Percentiles rank a stretch among this genome's conserved stretches.
These are phyloP conservation scores for Aspergillus viridinutans DNA, from an alignment of 2,329 filamentous ascomycete genomes.

Conservation along the genomic window DNA sequence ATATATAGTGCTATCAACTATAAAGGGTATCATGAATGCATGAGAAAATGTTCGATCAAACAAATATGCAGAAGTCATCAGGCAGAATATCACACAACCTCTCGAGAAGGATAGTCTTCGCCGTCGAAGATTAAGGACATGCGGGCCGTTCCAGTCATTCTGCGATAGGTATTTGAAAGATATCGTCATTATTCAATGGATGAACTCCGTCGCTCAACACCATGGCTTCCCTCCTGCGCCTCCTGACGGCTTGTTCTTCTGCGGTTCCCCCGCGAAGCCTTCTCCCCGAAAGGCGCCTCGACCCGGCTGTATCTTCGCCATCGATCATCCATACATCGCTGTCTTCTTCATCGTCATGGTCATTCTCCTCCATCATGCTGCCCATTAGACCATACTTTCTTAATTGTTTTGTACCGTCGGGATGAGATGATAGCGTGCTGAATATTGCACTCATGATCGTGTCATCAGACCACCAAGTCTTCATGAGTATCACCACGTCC, in stretches of 20 bases:
- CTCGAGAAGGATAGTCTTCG: neutral
- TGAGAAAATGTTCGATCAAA: slow-evolving; percentile 9
- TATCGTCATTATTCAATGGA: slow-evolving; percentile 69
- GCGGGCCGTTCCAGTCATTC: slow-evolving; percentile 18
- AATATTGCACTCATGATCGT: slow-evolving; percentile 43
- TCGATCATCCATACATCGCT: slow-evolving; percentile 49
- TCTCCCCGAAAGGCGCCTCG: slow-evolving; percentile 29
- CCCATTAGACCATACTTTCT: slow-evolving; percentile 42
- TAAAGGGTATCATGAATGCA: slow-evolving; percentile 30
- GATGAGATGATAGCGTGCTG: slow-evolving; percentile 32
- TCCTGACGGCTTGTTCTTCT: slow-evolving; percentile 65
- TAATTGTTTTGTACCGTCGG: slow-evolving; percentile 39
- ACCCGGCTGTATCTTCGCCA: slow-evolving; percentile 50
- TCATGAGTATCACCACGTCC: slow-evolving; percentile 40
- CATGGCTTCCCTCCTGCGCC: slow-evolving; percentile 80
- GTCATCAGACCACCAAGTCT: slow-evolving; percentile 41
- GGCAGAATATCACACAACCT: neutral
- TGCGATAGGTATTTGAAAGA: slow-evolving; percentile 60
- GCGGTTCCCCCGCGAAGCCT: slow-evolving; percentile 30
- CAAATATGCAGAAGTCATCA: slow-evolving; percentile 1
- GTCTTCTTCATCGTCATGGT: slow-evolving; percentile 50
- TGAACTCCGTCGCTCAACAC: slow-evolving; percentile 82
- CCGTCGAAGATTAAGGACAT: neutral
- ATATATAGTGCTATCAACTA: slow-evolving; percentile 11
- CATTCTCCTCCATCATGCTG: slow-evolving; percentile 45